Percentiles rank a stretch among this genome's conserved stretches.
phyloP scores from a whole-genome alignment of 2,329 filamentous ascomycete genomes.

The Hypoxylon sp. region DNA sequence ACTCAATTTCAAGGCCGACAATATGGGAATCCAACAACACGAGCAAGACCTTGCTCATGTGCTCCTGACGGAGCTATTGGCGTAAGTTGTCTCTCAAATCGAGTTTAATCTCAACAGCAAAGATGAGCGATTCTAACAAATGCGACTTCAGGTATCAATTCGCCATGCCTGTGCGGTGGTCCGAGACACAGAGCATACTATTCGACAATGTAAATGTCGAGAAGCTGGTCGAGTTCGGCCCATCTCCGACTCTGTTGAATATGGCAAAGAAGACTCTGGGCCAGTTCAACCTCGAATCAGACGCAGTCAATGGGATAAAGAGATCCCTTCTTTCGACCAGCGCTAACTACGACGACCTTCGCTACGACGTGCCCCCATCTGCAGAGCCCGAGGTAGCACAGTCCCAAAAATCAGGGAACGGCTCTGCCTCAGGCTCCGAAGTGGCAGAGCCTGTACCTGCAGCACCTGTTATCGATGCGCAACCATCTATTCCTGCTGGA shows the following conservation, averaged over 20 bases:
- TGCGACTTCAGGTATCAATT: slow-evolving; percentile 29
- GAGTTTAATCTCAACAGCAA: neutral
- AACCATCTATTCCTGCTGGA: neutral
- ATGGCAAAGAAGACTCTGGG: slow-evolving; percentile 33
- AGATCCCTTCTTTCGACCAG: slow-evolving; percentile 33
- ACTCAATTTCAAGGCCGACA: slow-evolving; percentile 1
- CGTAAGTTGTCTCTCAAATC: slow-evolving; percentile 21
- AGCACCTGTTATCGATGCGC: slow-evolving; percentile 1
- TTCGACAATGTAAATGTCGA: slow-evolving; percentile 31
- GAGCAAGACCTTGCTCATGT: slow-evolving; percentile 35
- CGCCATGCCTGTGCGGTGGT: slow-evolving; percentile 35
- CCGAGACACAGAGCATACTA: slow-evolving; percentile 33
- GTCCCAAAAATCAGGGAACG: slow-evolving; percentile 2
- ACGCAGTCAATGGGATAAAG: slow-evolving; percentile 32
- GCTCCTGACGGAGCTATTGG: slow-evolving; percentile 33
- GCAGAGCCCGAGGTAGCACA: slow-evolving; percentile 16
- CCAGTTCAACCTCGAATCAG: slow-evolving; percentile 32
- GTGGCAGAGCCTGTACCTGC: slow-evolving; percentile 1
- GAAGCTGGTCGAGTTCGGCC: slow-evolving; percentile 32
- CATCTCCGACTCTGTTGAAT: slow-evolving; percentile 31
- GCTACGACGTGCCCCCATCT: slow-evolving; percentile 25
- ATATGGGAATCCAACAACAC: slow-evolving; percentile 23
- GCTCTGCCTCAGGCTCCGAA: neutral
- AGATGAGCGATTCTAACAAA: slow-evolving; percentile 7
- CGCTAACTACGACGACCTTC: slow-evolving; percentile 33